Percentiles rank a stretch among this genome's conserved stretches.
Evolutionary conservation across 345 rosid genomes (phyloP).

Genomic region (Dipteronia sinensis): DNA sequence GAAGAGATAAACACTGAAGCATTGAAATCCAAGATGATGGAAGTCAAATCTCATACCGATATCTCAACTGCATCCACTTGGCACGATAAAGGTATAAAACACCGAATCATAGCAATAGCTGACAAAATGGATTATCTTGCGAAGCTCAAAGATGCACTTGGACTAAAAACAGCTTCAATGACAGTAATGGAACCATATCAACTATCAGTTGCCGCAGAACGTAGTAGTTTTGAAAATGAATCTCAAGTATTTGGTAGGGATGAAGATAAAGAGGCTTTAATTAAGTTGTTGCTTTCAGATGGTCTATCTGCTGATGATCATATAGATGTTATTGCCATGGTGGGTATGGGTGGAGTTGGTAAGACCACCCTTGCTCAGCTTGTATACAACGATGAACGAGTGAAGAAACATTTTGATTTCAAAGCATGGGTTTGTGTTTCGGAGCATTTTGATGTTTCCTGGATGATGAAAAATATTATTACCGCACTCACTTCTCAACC

Average conservation of each 20-base stretch:
- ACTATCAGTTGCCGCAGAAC: conserved; percentile 41
- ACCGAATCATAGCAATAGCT: conserved; percentile 5
- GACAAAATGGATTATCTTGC: conserved; percentile 11
- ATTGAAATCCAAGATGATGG: neutral
- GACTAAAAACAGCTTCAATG: neutral
- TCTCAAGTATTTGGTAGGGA: conserved; percentile 34
- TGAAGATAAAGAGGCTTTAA: conserved; percentile 16
- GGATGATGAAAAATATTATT: conserved; percentile 9
- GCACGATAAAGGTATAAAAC: neutral
- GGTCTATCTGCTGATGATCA: neutral
- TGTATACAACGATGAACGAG: conserved; percentile 26
- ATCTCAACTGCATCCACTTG: neutral
- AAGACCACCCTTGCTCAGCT: conserved; percentile 39
- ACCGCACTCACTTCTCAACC: neutral
- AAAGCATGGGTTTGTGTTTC: conserved; percentile 39
- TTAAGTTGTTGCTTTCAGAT: conserved; percentile 5
- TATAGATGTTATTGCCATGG: conserved; percentile 29
- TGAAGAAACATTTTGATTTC: conserved; percentile 10
- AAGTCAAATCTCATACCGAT: neutral
- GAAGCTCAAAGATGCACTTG: conserved; percentile 17
- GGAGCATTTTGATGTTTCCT: conserved; percentile 19
- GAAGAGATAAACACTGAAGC: conserved; percentile 28
- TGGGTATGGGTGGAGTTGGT: conserved; percentile 36
- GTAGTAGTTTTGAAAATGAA: conserved; percentile 14
- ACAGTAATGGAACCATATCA: neutral